Evolutionary conservation across 345 rosid genomes (phyloP).

Genomic region (Bruguiera parviflora): DNA sequence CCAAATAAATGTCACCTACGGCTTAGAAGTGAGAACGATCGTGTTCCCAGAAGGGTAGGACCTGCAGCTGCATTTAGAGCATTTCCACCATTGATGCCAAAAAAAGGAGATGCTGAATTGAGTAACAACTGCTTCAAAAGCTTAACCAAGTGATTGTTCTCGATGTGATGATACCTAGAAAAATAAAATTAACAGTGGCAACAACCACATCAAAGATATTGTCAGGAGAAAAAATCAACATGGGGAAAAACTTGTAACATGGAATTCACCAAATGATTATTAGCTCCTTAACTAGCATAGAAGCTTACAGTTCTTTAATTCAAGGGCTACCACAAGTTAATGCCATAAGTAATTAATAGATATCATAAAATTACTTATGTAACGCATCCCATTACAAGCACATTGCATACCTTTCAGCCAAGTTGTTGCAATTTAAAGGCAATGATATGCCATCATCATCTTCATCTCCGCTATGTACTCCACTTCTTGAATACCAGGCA

Average conservation of each 20-base stretch:
- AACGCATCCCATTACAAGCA: slow-evolving; percentile 1
- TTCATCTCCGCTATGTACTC: slow-evolving; percentile 59
- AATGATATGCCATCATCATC: slow-evolving; percentile 81
- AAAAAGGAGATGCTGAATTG: slow-evolving; percentile 51
- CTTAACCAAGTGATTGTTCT: slow-evolving; percentile 85
- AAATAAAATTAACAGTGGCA: slow-evolving; percentile 25
- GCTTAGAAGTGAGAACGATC: slow-evolving; percentile 87
- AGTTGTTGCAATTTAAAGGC: slow-evolving; percentile 62
- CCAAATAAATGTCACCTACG: slow-evolving; percentile 45
- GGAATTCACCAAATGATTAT: slow-evolving; percentile 1
- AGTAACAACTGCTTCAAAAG: slow-evolving; percentile 83
- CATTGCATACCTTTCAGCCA: slow-evolving; percentile 65
- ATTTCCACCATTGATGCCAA: slow-evolving; percentile 42
- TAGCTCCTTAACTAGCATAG: background rate
- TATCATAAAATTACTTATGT: background rate
- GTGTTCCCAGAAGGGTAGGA: slow-evolving; percentile 85
- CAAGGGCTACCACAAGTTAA: background rate
- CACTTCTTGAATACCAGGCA: slow-evolving; percentile 91
- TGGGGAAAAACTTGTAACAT: background rate
- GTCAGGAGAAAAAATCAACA: slow-evolving; percentile 1
- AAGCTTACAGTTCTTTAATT: background rate
- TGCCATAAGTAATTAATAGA: background rate
- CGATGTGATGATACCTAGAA: slow-evolving; percentile 79
- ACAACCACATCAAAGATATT: slow-evolving; percentile 16
- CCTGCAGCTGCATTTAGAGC: slow-evolving; percentile 74